Evolutionary conservation across 805 yeast genomes (phyloP).

Genomic region (Lachancea dasiensis): DNA sequence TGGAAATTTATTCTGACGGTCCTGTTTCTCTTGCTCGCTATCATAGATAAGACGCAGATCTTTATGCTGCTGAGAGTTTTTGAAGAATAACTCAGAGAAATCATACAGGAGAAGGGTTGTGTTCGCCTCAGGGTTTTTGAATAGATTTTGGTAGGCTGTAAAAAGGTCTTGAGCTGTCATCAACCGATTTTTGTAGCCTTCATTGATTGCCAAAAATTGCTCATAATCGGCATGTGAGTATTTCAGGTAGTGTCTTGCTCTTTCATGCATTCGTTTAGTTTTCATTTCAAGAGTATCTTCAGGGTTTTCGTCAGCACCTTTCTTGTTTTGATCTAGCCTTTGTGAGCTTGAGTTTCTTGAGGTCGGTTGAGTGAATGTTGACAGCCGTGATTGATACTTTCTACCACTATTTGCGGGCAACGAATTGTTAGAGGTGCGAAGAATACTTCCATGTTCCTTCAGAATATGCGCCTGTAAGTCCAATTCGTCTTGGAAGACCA

Average conservation of each 20-base stretch:
- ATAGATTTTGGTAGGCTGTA: conserved; percentile 42
- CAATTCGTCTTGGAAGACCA: conserved; percentile 81
- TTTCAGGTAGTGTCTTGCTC: conserved; percentile 74
- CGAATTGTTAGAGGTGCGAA: conserved; percentile 37
- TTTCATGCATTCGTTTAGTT: conserved; percentile 63
- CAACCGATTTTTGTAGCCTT: conserved; percentile 39
- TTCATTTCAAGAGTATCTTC: conserved; percentile 40
- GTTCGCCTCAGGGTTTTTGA: conserved; percentile 43
- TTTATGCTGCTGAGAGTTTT: conserved; percentile 39
- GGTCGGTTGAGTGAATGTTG: conserved; percentile 45
- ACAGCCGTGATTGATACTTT: conserved; percentile 51
- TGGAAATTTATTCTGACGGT: conserved; percentile 22
- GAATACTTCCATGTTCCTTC: conserved; percentile 65
- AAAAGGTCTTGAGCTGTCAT: conserved; percentile 46
- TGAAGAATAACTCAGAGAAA: conserved; percentile 49
- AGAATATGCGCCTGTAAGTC: conserved; percentile 86
- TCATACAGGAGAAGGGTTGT: conserved; percentile 54
- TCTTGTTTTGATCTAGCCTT: conserved; percentile 10
- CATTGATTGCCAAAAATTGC: conserved; percentile 46
- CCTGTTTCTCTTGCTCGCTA: conserved; percentile 22
- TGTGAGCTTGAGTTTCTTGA: conserved; percentile 23
- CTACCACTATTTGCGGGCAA: conserved; percentile 25
- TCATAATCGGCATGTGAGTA: conserved; percentile 44
- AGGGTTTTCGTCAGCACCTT: conserved; percentile 28
- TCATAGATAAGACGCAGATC: conserved; percentile 32